Base-by-base conservation (phyloP, 495 filamentous ascomycete genomes). In the Daldinia caldariorum region DNA sequence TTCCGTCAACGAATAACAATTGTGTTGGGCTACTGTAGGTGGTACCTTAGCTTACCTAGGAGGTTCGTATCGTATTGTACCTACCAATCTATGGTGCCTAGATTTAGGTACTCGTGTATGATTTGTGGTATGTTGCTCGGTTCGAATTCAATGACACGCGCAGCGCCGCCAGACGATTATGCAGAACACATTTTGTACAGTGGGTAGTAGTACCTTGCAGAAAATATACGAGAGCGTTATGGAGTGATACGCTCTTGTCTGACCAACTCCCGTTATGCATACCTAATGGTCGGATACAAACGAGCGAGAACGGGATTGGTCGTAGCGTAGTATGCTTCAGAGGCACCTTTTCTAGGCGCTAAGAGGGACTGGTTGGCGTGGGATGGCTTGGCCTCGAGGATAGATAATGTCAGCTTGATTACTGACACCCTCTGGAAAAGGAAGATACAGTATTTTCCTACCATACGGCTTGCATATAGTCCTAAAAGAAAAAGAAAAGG, bases 391-490 rank as follows among this genome's bases (percentile, higher is more conserved):
- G 49, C 49, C 20, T 53, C 12, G 12, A 32, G 34, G 34, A 35
- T 34, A 34, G 3, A 7, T n/a, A 26, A 26, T 35, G 34, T 35
- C 34, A 35, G 34, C 34, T 35, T 35, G 34, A 5, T 35, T 35
- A 35, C 34, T 58, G 34, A 57, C 54, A 58, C 55, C 55, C 39
- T 58, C 55, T 58, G 34, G 55, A 58, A 58, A n/a, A 38, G 39
- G 55, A 58, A 53, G 10, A 53, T n/a, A 13, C 18, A 32, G 14
- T 22, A 47, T 22, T 39, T 2, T 22, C 0, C 5, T 47, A 47
- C 18, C 2, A 45, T 18, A 8, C 16, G 41, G 1, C 41, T 8
- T 45, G 41, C 8, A 45, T 20, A 18, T 16, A 45, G 34, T 7
- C 5, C 6, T 35, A 35, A 35, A 35, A 10, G 34, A 20, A 45